Evolutionary conservation across 179 eudicot species (phyloP).

Genomic region (Beta lomatogona): DNA sequence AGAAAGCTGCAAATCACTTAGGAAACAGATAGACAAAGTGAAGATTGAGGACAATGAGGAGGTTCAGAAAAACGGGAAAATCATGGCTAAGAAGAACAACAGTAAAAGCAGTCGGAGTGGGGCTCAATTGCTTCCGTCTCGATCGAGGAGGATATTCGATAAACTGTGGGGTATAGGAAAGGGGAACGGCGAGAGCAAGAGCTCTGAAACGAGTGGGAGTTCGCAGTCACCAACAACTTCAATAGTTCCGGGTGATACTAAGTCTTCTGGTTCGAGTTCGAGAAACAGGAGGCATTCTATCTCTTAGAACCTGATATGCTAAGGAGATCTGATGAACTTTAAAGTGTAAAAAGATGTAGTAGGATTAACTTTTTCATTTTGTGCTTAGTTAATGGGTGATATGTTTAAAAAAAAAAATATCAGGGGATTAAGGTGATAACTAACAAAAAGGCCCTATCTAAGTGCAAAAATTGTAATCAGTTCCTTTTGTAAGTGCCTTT

Average conservation of each 20-base stretch:
- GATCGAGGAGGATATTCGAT: slow-evolving; percentile 80
- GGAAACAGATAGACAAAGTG: slow-evolving; percentile 53
- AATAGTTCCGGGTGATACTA: slow-evolving; percentile 55
- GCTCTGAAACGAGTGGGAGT: slow-evolving; percentile 77
- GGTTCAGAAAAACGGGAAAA: slow-evolving; percentile 36
- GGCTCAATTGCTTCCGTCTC: slow-evolving; percentile 71
- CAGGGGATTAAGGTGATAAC: slow-evolving; percentile 14
- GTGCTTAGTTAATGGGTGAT: neutral
- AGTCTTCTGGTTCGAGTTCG: slow-evolving; percentile 52
- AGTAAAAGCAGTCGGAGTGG: slow-evolving; percentile 51
- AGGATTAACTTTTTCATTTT: slow-evolving; percentile 21
- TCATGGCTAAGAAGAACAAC: slow-evolving; percentile 45
- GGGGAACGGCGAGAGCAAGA: slow-evolving; percentile 64
- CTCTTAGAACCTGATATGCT: slow-evolving; percentile 33
- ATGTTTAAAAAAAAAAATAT: neutral
- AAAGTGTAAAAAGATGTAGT: slow-evolving; percentile 29
- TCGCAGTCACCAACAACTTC: slow-evolving; percentile 75
- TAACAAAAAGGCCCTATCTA: slow-evolving; percentile 15
- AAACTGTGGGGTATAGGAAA: slow-evolving; percentile 66
- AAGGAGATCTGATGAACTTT: slow-evolving; percentile 21
- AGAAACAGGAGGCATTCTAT: slow-evolving; percentile 72
- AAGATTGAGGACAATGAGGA: slow-evolving; percentile 48
- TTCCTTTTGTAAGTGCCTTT: slow-evolving; percentile 22
- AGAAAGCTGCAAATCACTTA: slow-evolving; percentile 45
- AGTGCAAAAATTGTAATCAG: slow-evolving; percentile 24